Conservation (phyloP, 2,329 filamentous ascomycete species). For the Lecanosticta acicola region DNA sequence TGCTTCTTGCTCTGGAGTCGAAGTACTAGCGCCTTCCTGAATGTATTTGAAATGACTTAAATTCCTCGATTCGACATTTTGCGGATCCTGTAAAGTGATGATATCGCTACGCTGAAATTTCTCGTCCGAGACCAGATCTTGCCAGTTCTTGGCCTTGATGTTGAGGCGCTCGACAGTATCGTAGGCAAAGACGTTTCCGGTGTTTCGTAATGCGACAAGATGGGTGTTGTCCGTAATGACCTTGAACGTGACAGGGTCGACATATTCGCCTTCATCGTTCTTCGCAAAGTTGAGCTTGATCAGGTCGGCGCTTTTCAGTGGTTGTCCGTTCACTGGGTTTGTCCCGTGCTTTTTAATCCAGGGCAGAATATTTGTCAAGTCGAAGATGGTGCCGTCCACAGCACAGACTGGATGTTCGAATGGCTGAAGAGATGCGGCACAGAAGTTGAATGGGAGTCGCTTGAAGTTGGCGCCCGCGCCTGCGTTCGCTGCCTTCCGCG, state of each 20-base stretch:
- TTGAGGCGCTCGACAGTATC: conserved; percentile 94
- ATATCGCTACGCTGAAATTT: conserved; percentile 87
- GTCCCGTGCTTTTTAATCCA: conserved; percentile 94
- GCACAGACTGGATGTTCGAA: conserved; percentile 95
- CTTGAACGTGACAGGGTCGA: conserved; percentile 96
- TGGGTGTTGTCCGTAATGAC: conserved; percentile 98
- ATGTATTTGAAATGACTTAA: conserved; percentile 84
- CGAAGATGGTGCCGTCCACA: conserved; percentile 78
- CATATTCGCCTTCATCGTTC: conserved; percentile 84
- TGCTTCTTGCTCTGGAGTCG: conserved; percentile 64
- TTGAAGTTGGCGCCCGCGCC: conserved; percentile 64
- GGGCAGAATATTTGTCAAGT: conserved; percentile 85
- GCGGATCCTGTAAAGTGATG: conserved; percentile 92
- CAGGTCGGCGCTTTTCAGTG: conserved; percentile 73
- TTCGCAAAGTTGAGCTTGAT: conserved; percentile 88
- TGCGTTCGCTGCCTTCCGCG: conserved; percentile 49
- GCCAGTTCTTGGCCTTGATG: conserved; percentile 95
- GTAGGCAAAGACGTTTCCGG: conserved; percentile 93
- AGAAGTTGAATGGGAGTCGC: conserved; percentile 95
- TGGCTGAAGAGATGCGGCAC: conserved; percentile 89
- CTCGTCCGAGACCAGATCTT: conserved; percentile 78
- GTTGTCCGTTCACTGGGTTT: conserved; percentile 79
- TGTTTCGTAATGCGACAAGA: conserved; percentile 78
- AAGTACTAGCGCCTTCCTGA: conserved; percentile 65
- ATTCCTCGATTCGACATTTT: conserved; percentile 77